Evolutionary conservation across 495 filamentous ascomycete genomes (phyloP), one percentile per base, ranked within the genome.

Genomic region (Lentithecium fluviatile): DNA sequence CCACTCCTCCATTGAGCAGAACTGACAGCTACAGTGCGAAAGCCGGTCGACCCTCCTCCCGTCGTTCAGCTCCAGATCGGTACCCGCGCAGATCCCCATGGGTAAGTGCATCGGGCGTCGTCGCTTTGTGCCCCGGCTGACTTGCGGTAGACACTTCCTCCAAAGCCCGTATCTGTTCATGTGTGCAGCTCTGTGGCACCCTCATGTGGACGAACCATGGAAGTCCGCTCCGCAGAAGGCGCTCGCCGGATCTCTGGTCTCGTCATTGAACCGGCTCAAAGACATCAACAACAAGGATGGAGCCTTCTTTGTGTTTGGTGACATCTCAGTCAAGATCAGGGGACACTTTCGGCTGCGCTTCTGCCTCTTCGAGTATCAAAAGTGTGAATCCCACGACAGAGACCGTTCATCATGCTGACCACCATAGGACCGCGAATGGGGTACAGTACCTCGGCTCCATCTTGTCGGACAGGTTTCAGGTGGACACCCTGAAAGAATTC

Each of bases 301-400:
- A 12, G 91, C 88, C 1, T 98, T 95, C 77, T 97, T 98, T 61
- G 89, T 97, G n/a, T 97, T 96, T 74, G 88, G 89, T 6, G 94
- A 98, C 72, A 76, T 98, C 17, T 96, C 93, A 0, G 84, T 95
- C 24, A 87, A 89, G 71, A 78, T 88, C 19, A 88, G 90, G 64
- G 94, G 94, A 23, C 80, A 80, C 5, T 95, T 84, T 64, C 79
- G 88, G 24, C 78, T 97, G 60, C 85, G 88, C 40, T 97, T 98
- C 71, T 90, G 83, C 55, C 80, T 98, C 24, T 93, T 88, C 69
- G 91, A 96, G 73, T 86, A 95, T 78, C 76, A 78, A 55, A 86
- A 86, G 87, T 89, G 72, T 71, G 83, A 73, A 32, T 15, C 19
- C 25, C 3, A 17, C 23, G 15, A 6, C 32, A 24, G 12, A 19